phyloP scores from a whole-genome alignment of 306 rosid species.

The Pyrus betulifolia region DNA sequence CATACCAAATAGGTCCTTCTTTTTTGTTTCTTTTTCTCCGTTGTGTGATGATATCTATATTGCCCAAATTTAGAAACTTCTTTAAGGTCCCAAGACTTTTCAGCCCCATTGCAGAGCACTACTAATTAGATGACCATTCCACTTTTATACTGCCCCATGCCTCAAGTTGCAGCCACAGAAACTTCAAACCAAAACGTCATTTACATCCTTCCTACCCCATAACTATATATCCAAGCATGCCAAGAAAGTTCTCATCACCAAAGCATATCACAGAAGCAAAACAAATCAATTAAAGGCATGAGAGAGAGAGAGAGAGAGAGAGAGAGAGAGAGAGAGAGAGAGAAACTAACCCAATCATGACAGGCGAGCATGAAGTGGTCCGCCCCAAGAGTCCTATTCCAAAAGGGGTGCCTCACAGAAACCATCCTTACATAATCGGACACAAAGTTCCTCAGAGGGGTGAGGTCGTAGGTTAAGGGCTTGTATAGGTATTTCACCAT shows the following conservation, averaged over 20 bases:
- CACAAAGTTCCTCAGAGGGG: constrained; percentile 48
- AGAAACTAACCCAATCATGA: constrained; percentile 78
- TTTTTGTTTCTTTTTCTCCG: neutral
- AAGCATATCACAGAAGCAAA: neutral
- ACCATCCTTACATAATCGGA: constrained; percentile 59
- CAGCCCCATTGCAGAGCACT: constrained; percentile 30
- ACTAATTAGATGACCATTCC: neutral
- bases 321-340: neutral
- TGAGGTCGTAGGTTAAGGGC: constrained; percentile 22
- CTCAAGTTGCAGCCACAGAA: neutral
- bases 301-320: neutral
- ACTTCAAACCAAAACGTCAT: neutral
- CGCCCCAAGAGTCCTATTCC: constrained; percentile 81
- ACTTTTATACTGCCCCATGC: neutral
- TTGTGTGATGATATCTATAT: neutral
- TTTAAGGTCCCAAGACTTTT: neutral
- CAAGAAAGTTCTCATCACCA: constrained; percentile 13
- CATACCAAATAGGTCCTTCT: neutral
- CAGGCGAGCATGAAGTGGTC: constrained; percentile 90
- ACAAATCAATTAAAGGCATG: neutral
- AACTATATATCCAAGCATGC: constrained; percentile 9
- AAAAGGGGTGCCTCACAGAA: constrained; percentile 57
- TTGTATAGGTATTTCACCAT: constrained; percentile 80
- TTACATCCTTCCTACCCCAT: neutral
- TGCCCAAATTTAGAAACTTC: neutral